Evolutionary conservation across 2,329 filamentous ascomycete genomes (phyloP), one percentile per base, ranked within the genome.

Genomic region (Pseudocercospora macadamiae): DNA sequence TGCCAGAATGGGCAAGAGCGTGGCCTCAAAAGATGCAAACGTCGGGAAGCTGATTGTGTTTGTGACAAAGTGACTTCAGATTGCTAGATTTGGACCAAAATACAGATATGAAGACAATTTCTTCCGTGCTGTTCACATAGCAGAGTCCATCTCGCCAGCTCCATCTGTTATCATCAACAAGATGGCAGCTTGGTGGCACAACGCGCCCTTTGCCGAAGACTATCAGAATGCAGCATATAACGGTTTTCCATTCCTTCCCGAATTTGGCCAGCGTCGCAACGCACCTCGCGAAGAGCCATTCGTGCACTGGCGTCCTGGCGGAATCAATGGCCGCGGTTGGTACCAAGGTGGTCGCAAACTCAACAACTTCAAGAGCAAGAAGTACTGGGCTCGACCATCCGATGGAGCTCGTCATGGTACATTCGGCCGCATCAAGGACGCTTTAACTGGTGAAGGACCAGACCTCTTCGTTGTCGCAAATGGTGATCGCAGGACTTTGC

Each of bases 321-420:
- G 59, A 18, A 51, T 54, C 16, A 12, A 42, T 1, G 28, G 37
- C 23, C 48, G 59, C 3, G 59, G 66, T 36, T 72, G 70, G 70
- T 64, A 66, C 19, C 66, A 68, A 61, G 66, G 68, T 19, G 59
- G 55, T 9, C 52, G 51, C 21, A 64, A 61, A 21, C 47, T 66
- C 2, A 65, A 54, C 19, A 53, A 65, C 16, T 66, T 73, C 10
- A 75, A 73, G 55, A 67, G 73, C n/a, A 69, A 71, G 19, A 74
- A 77, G 48, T 75, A 76, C 67, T 78, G 73, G 58, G 72, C 78
- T 12, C 79, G 79, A 69, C 79, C 78, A 0, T 73, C 74, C 47
- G 79, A 81, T 59, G 76, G 77, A 26, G 75, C 73, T 37, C 70
- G 74, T 16, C 66, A 68, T 1, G 72, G 71, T 0, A 68, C 62